Conservation (phyloP, 1,284 basidiomycete genomes). For the Acaromyces ingoldii region DNA sequence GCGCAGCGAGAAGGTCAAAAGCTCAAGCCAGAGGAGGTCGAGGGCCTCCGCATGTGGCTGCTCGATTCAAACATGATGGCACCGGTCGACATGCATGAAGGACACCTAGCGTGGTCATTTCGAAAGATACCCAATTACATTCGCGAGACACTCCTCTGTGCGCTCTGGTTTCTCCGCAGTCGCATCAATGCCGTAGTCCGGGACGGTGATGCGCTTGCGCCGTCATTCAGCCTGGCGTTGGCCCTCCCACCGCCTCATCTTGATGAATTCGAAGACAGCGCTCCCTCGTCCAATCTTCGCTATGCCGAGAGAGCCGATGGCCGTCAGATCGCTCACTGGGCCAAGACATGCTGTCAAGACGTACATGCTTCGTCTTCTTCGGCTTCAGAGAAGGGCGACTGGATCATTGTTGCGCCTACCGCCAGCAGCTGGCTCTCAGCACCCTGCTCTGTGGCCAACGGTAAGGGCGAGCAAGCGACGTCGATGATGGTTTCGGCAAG, state of each 20-base stretch:
- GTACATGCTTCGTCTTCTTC: no score
- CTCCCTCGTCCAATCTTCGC: neutral
- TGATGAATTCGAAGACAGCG: neutral
- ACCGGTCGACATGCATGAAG: neutral
- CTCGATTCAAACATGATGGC: neutral
- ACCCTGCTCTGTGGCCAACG: neutral
- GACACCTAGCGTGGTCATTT: neutral
- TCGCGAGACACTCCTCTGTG: conserved; percentile 7
- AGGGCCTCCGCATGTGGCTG: neutral
- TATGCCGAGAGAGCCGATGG: conserved; percentile 8
- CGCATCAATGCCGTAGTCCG: neutral
- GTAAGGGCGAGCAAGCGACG: no score
- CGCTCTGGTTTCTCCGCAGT: conserved; percentile 2
- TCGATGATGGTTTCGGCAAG: no score
- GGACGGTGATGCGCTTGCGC: neutral
- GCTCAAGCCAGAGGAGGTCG: neutral
- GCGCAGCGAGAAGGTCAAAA: neutral
- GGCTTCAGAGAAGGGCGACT: neutral
- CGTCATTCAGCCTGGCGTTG: neutral
- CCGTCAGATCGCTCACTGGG: neutral
- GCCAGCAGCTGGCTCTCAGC: conserved; percentile 8
- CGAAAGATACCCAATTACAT: neutral
- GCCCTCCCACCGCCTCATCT: conserved; percentile 9
- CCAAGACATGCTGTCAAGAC: neutral
- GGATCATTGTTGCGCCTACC: conserved; percentile 8